These are phyloP conservation scores for Funneliformis geosporum DNA, from an alignment of 192 early-diverging fungal species.

Conservation along the genomic window DNA sequence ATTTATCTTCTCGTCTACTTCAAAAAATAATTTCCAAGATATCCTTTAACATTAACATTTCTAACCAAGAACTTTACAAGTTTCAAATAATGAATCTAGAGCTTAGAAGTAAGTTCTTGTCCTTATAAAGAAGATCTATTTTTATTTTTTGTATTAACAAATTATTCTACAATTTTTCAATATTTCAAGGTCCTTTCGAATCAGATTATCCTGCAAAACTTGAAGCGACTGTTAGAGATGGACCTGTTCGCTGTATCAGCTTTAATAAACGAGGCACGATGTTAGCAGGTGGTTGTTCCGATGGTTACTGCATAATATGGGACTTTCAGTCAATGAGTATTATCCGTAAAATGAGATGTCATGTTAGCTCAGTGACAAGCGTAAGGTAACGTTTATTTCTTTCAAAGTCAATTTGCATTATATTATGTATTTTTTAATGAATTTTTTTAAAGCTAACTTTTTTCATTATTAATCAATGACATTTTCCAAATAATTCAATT, in stretches of 20 bases:
- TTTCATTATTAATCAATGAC: not conserved
- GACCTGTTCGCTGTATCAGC: slow-evolving; percentile 62
- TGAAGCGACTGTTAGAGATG: slow-evolving; percentile 73
- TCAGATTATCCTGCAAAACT: slow-evolving; percentile 80
- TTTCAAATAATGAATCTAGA: slow-evolving; percentile 13
- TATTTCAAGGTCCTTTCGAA: slow-evolving; percentile 69
- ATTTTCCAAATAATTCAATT: not conserved
- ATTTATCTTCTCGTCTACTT: not conserved
- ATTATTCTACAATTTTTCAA: no score
- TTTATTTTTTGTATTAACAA: not conserved
- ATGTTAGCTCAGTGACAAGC: slow-evolving; percentile 74
- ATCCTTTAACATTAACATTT: not conserved
- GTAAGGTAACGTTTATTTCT: slow-evolving; percentile 59
- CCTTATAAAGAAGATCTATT: not conserved
- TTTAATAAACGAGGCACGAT: slow-evolving; percentile 84
- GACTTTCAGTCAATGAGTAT: slow-evolving; percentile 87
- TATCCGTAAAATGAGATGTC: slow-evolving; percentile 67
- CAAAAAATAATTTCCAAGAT: not conserved
- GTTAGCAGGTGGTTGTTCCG: slow-evolving; percentile 76
- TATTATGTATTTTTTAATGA: not conserved
- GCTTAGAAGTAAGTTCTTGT: slow-evolving; percentile 7
- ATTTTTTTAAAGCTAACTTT: not conserved
- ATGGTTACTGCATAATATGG: slow-evolving; percentile 82
- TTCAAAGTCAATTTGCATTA: not conserved
- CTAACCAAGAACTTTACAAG: not conserved